Evolutionary conservation across 2,329 filamentous ascomycete genomes (phyloP).

Genomic region (Cercospora sp.): DNA sequence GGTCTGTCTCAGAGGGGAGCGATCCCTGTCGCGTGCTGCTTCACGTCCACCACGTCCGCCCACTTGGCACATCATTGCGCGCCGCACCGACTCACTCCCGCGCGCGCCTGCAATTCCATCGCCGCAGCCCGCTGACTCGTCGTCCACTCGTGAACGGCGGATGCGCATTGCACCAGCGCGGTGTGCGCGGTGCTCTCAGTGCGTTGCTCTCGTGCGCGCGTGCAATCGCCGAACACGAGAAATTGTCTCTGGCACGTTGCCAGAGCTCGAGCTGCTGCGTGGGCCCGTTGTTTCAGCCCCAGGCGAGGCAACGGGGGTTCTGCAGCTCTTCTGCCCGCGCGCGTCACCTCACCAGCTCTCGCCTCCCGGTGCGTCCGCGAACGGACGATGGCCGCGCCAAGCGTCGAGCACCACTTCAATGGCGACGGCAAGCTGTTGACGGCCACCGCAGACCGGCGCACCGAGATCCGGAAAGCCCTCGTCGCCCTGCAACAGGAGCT

Average conservation of each 20-base stretch:
- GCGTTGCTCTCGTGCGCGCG: not conserved
- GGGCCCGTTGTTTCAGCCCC: not conserved
- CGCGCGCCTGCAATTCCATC: not conserved
- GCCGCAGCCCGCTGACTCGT: not conserved
- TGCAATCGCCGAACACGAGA: not conserved
- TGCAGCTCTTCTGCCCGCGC: not conserved
- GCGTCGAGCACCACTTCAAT: constrained; percentile 30
- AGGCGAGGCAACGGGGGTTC: not conserved
- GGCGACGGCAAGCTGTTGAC: constrained; percentile 30
- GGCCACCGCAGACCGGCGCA: constrained; percentile 25
- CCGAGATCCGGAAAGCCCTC: constrained; percentile 28
- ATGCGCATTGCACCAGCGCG: not conserved
- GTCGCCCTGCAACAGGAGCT: constrained; percentile 27
- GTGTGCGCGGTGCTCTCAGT: not conserved
- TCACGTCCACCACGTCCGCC: not conserved
- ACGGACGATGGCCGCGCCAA: constrained; percentile 10
- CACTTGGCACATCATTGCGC: not conserved
- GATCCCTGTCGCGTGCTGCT: not conserved
- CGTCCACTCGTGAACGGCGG: not conserved
- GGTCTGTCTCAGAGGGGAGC: not conserved
- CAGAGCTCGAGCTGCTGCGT: not conserved
- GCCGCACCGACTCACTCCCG: not conserved
- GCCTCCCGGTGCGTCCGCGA: constrained; percentile 9
- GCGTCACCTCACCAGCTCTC: not conserved
- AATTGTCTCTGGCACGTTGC: not conserved